Evolutionary conservation across 257 asterid genomes (phyloP).

Genomic region (Capsicum pubescens): DNA sequence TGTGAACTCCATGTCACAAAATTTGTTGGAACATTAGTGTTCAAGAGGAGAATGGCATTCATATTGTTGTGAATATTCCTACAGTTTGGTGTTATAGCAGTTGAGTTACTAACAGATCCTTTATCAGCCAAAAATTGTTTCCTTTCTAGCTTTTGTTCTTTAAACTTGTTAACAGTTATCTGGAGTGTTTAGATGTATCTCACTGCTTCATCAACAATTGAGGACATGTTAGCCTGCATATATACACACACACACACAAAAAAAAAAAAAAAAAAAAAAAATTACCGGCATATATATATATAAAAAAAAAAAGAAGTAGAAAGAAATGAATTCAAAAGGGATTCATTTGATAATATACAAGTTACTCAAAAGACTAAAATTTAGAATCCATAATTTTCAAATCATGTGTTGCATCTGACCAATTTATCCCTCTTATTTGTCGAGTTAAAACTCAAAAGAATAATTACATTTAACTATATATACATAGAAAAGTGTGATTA

Average conservation of each 20-base stretch:
- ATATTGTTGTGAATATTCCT: background rate
- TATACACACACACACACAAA: background rate
- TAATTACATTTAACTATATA: too few relatives aligned
- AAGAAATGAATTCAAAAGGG: too few relatives aligned
- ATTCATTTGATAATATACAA: background rate
- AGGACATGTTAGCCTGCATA: slow-evolving; percentile 72
- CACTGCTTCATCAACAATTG: slow-evolving; percentile 73
- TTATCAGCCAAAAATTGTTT: slow-evolving; percentile 59
- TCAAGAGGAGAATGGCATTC: slow-evolving; percentile 22
- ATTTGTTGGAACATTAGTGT: background rate
- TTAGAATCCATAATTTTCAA: background rate
- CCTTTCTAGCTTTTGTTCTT: slow-evolving; percentile 56
- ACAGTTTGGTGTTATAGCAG: slow-evolving; percentile 6
- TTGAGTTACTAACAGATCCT: slow-evolving; percentile 38
- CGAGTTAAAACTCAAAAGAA: too few relatives aligned
- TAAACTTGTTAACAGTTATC: slow-evolving; percentile 44
- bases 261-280: too few relatives aligned
- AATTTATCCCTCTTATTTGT: background rate
- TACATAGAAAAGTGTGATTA: too few relatives aligned
- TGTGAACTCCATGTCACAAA: slow-evolving; percentile 47
- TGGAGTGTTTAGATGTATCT: slow-evolving; percentile 52
- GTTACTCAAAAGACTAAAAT: background rate
- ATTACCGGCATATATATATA: too few relatives aligned
- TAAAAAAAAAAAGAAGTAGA: too few relatives aligned
- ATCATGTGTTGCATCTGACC: background rate